A percentile compares a stretch with the other conserved stretches of the same genome.
phyloP scores from a whole-genome alignment of 352 stramenopile species.

The Bremia lactucae region DNA sequence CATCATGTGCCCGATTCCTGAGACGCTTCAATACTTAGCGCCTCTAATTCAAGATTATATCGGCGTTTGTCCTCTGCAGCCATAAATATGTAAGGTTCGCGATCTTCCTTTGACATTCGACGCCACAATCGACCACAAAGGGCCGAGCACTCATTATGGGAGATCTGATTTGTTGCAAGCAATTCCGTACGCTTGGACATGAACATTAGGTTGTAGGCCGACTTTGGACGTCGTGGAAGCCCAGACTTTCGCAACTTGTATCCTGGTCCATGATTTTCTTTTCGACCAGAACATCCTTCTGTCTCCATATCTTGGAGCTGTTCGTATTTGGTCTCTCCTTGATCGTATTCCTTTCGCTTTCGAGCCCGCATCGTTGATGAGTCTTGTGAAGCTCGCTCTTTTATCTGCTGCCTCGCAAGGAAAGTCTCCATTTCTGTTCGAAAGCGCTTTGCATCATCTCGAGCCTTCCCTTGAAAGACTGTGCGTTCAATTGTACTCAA shows the following conservation, averaged over 20 bases:
- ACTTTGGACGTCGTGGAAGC: slow-evolving; percentile 27
- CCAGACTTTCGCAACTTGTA: slow-evolving; percentile 20
- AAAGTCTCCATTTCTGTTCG: slow-evolving; percentile 38
- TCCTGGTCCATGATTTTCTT: slow-evolving; percentile 1
- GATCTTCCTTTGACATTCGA: slow-evolving; percentile 39
- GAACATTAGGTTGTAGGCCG: slow-evolving; percentile 57
- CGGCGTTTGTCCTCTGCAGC: slow-evolving; percentile 38
- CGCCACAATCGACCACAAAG: slow-evolving; percentile 49
- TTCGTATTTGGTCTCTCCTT: neutral
- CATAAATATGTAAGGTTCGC: slow-evolving; percentile 44
- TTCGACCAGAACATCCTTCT: neutral
- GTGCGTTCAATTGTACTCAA: slow-evolving; percentile 22
- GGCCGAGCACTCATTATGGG: slow-evolving; percentile 53
- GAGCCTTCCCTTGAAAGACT: slow-evolving; percentile 26
- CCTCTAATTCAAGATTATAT: slow-evolving; percentile 29
- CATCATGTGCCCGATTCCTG: too few relatives aligned
- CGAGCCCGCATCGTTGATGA: slow-evolving; percentile 1
- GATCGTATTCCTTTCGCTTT: slow-evolving; percentile 4
- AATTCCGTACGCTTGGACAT: slow-evolving; percentile 45
- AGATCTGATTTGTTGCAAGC: slow-evolving; percentile 42
- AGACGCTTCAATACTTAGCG: too few relatives aligned
- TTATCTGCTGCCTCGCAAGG: slow-evolving; percentile 4
- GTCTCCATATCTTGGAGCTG: neutral
- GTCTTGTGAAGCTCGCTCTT: neutral
- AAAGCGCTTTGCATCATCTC: slow-evolving; percentile 37